A percentile compares a stretch with the other conserved stretches of the same genome.
phyloP scores from a whole-genome alignment of 768 basidiomycete genomes.

The Leccinum longicurvipes region DNA sequence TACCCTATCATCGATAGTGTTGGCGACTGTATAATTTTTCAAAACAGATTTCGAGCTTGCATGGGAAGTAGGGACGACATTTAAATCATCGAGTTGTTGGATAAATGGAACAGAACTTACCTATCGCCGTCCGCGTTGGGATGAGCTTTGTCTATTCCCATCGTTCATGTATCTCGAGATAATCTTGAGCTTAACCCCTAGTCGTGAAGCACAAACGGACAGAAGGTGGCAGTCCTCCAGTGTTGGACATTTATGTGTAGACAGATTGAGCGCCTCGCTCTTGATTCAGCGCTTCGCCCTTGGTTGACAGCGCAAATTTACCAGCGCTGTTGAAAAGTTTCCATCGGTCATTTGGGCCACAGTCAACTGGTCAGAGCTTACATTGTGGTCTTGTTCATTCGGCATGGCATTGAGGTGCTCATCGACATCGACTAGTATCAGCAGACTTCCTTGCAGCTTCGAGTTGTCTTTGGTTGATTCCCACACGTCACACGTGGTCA shows the following conservation, averaged over 20 bases:
- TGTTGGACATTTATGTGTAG: not conserved
- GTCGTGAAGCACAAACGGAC: not conserved
- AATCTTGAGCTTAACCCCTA: not conserved
- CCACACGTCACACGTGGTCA: no score
- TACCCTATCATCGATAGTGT: not conserved
- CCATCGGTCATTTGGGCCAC: not conserved
- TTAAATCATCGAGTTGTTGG: not conserved
- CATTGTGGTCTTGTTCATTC: not conserved
- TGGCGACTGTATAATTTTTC: not conserved
- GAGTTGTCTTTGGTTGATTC: no score
- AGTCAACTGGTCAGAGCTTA: not conserved
- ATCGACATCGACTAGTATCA: no score
- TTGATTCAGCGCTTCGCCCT: not conserved
- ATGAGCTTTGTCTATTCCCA: not conserved
- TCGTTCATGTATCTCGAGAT: not conserved
- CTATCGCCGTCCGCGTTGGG: not conserved
- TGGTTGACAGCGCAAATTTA: not conserved
- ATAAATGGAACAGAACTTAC: not conserved
- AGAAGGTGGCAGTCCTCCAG: not conserved
- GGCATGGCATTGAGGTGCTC: no score
- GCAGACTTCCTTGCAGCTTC: no score
- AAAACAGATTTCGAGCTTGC: not conserved
- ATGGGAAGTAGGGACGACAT: not conserved
- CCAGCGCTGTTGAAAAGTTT: no score
- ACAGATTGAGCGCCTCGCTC: not conserved